Evolutionary conservation across 31 red algal genomes (phyloP).

Genomic region (Endocladia muricata): DNA sequence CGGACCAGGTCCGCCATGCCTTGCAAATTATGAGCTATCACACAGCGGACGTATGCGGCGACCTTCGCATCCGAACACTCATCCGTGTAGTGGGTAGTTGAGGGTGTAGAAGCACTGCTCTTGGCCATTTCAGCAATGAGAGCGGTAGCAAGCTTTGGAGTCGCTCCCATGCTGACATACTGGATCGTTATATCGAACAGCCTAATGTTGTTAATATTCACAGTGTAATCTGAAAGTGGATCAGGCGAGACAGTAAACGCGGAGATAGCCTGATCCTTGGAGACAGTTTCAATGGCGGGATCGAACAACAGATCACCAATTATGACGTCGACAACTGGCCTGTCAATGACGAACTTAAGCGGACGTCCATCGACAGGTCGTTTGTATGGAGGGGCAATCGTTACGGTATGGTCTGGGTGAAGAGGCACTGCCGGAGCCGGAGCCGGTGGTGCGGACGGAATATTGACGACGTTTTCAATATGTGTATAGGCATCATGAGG

Average conservation of each 20-base stretch:
- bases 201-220: slow-evolving; percentile 16
- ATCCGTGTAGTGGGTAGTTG: background rate
- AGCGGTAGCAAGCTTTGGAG: slow-evolving; percentile 1
- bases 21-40: slow-evolving; percentile 13
- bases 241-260: slow-evolving; percentile 7
- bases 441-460: background rate
- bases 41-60: slow-evolving; percentile 22
- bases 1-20: slow-evolving; percentile 10
- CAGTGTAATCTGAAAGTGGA: slow-evolving; percentile 6
- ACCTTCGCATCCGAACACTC: slow-evolving; percentile 12
- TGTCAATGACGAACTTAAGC: background rate
- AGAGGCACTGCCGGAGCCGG: background rate
- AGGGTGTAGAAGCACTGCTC: background rate
- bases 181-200: slow-evolving; percentile 18
- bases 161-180: background rate
- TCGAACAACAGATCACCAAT: slow-evolving; percentile 26
- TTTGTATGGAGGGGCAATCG: background rate
- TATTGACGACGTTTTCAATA: slow-evolving; percentile 7
- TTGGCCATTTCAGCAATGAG: slow-evolving; percentile 14
- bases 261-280: slow-evolving; percentile 22
- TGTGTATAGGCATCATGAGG: background rate
- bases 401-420: background rate
- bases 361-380: background rate
- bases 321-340: slow-evolving; percentile 10
- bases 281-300: background rate